Evolutionary conservation across 805 yeast genomes (phyloP).

Genomic region (Clavispora fructus): DNA sequence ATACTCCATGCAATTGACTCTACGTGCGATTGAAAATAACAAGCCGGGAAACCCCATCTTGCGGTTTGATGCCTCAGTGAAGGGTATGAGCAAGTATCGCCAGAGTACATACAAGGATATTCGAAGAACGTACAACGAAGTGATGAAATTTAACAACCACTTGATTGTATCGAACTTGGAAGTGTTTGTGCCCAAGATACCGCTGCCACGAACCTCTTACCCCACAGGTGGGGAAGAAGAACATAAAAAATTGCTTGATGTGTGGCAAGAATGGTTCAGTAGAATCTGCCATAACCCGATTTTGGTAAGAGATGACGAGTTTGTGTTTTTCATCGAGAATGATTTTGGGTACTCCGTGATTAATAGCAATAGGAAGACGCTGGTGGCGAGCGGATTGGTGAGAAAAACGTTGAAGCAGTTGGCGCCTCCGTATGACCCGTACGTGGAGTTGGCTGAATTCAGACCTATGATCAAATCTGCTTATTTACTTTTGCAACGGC

Average conservation of each 20-base stretch:
- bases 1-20: constrained; percentile 46
- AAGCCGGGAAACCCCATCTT: constrained; percentile 77
- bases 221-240: constrained; percentile 87
- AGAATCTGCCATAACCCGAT: constrained; percentile 70
- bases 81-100: constrained; percentile 69
- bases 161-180: constrained; percentile 80
- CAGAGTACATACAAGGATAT: constrained; percentile 65
- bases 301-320: constrained; percentile 81
- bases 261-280: constrained; percentile 83
- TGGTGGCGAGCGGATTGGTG: constrained; percentile 76
- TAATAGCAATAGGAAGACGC: constrained; percentile 49
- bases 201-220: constrained; percentile 66
- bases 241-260: constrained; percentile 45
- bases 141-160: constrained; percentile 70
- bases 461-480: constrained; percentile 81
- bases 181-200: constrained; percentile 88
- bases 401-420: constrained; percentile 89
- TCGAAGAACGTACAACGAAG: constrained; percentile 76
- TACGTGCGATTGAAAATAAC: constrained; percentile 66
- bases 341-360: constrained; percentile 64
- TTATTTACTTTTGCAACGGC: constrained; percentile 53
- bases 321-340: constrained; percentile 75
- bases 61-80: constrained; percentile 50
- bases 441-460: constrained; percentile 72
- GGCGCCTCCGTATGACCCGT: constrained; percentile 87